phyloP scores from a whole-genome alignment of 164 flowering plant species.

The Santalum album region DNA sequence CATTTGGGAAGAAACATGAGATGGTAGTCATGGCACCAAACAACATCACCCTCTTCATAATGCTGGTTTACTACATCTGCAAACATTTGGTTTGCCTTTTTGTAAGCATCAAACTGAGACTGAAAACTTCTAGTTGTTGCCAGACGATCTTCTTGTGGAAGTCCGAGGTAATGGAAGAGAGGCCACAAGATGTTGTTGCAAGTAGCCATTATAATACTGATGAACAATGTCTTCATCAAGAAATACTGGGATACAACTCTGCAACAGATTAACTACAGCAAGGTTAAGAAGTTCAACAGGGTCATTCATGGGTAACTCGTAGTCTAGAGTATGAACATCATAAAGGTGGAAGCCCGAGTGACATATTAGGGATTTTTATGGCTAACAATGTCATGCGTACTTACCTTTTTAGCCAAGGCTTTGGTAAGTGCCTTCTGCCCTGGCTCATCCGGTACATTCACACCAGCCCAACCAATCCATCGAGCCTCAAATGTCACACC shows the following conservation, averaged over 20 bases:
- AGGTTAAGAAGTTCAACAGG: not conserved
- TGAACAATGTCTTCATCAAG: conserved; percentile 90
- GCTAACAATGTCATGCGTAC: not conserved
- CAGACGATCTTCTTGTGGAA: conserved; percentile 93
- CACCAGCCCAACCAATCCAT: conserved; percentile 99
- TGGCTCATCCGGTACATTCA: conserved; percentile 87
- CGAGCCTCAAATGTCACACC: conserved; percentile 88
- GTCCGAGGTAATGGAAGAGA: conserved; percentile 87
- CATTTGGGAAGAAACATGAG: conserved; percentile 2
- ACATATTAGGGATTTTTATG: not conserved
- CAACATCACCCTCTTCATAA: conserved; percentile 3
- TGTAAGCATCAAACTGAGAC: conserved; percentile 89
- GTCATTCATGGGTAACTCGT: not conserved
- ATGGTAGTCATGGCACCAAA: conserved; percentile 8
- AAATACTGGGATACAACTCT: conserved; percentile 93
- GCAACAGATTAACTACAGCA: conserved; percentile 10
- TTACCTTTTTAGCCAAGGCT: conserved; percentile 89
- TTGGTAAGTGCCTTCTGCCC: conserved; percentile 73
- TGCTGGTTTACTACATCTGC: conserved; percentile 3
- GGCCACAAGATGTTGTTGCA: conserved; percentile 97
- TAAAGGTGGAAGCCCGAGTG: not conserved
- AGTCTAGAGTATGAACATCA: too few species aligned
- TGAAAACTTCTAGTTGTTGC: conserved; percentile 89
- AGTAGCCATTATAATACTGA: conserved; percentile 91
- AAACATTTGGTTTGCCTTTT: conserved; percentile 76